Evolutionary conservation across 805 yeast species (phyloP).

Genomic region (Wickerhamiella australiensis): DNA sequence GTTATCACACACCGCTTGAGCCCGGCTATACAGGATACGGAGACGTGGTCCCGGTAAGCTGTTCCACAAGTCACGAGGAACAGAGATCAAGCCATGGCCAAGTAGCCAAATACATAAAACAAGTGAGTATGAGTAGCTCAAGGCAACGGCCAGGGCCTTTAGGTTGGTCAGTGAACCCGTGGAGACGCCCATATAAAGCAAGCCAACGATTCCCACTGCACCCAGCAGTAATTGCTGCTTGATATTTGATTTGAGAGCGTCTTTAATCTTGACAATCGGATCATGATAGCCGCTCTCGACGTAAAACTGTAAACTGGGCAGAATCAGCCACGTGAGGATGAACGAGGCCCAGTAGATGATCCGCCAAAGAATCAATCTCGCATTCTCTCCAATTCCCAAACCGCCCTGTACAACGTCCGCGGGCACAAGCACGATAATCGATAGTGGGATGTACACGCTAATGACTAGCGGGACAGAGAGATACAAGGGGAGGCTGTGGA

Average conservation of each 20-base stretch:
- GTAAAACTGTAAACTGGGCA: conserved; percentile 65
- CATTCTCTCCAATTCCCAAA: conserved; percentile 36
- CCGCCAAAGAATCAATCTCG: conserved; percentile 54
- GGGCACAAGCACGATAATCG: conserved; percentile 62
- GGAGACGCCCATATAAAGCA: conserved; percentile 46
- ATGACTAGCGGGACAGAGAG: conserved; percentile 18
- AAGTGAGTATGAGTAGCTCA: conserved; percentile 66
- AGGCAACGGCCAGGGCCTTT: conserved; percentile 57
- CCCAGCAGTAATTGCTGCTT: conserved; percentile 50
- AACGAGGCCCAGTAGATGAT: conserved; percentile 72
- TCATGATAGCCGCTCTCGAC: conserved; percentile 57
- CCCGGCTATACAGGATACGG: conserved; percentile 36
- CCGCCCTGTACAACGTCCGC: conserved; percentile 46
- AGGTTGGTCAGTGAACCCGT: conserved; percentile 46
- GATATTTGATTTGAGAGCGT: conserved; percentile 45
- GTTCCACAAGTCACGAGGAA: conserved; percentile 42
- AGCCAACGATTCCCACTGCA: conserved; percentile 39
- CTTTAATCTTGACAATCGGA: conserved; percentile 36
- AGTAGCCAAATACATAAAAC: conserved; percentile 67
- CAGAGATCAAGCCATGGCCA: conserved; percentile 65
- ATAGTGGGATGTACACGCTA: conserved; percentile 59
- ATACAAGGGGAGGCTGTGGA: conserved; percentile 17
- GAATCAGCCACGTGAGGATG: conserved; percentile 59
- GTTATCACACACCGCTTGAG: conserved; percentile 48
- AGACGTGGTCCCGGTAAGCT: conserved; percentile 31